A percentile compares a stretch with the other conserved stretches of the same genome.
Evolutionary conservation across 768 basidiomycete genomes (phyloP).

Genomic region (Crepidotus variabilis): DNA sequence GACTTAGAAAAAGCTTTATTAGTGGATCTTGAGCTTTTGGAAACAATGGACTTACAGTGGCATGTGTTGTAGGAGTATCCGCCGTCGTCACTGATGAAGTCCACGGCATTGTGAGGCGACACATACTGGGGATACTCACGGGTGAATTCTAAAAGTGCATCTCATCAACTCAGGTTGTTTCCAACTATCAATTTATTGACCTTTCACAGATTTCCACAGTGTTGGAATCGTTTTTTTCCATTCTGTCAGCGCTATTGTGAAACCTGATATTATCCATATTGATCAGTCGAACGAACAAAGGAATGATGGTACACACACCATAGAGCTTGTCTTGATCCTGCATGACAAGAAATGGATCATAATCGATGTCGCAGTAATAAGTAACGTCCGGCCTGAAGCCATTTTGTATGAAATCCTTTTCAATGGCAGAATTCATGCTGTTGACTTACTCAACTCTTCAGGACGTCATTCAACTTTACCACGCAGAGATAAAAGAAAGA

Average conservation of each 20-base stretch:
- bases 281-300: background rate
- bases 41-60: conserved; percentile 47
- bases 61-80: conserved; percentile 74
- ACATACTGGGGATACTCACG: conserved; percentile 56
- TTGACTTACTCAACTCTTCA: conserved; percentile 41
- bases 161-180: background rate
- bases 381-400: conserved; percentile 71
- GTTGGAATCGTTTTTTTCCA: conserved; percentile 85
- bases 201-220: conserved; percentile 75
- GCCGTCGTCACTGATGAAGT: conserved; percentile 75
- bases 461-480: conserved; percentile 1
- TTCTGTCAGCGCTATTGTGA: conserved; percentile 80
- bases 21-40: background rate
- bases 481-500: background rate
- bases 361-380: conserved; percentile 83
- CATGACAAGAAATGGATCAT: conserved; percentile 89
- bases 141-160: conserved; percentile 57
- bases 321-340: conserved; percentile 82
- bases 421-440: background rate
- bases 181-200: conserved; percentile 29
- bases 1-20: conserved; percentile 37
- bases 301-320: conserved; percentile 29
- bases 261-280: conserved; percentile 22
- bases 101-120: conserved; percentile 70
- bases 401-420: background rate